Evolutionary conservation across 768 basidiomycete genomes (phyloP).

Genomic region (Cantharellus cinnabarinus): DNA sequence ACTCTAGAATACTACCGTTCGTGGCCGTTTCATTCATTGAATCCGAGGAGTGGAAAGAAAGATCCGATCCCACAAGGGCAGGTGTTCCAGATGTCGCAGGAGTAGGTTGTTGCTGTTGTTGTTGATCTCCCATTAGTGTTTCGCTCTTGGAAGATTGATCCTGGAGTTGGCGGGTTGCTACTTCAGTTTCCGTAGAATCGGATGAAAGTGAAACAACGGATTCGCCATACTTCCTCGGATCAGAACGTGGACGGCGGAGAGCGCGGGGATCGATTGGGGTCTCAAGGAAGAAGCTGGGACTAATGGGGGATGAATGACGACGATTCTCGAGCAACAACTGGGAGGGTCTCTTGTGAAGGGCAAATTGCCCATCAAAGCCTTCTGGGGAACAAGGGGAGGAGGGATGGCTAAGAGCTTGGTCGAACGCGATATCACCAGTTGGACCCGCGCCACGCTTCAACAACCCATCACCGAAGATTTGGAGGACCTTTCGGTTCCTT

Average conservation of each 20-base stretch:
- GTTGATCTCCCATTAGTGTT: neutral
- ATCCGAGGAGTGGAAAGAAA: neutral
- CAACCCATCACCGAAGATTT: conserved; percentile 35
- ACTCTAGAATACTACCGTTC: neutral
- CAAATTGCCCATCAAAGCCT: neutral
- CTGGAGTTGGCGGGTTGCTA: neutral
- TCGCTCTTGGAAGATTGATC: too few species aligned
- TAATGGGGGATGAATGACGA: neutral
- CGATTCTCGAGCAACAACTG: neutral
- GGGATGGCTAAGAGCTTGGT: neutral
- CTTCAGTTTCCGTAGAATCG: neutral
- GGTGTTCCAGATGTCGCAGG: neutral
- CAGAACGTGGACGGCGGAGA: neutral
- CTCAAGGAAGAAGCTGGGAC: neutral
- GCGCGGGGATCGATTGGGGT: neutral
- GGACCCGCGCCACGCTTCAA: neutral
- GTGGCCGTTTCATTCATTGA: neutral
- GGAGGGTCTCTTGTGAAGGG: too few species aligned
- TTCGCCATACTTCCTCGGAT: neutral
- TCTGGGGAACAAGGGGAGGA: neutral
- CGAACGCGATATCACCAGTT: neutral
- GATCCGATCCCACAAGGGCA: neutral
- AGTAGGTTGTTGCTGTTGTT: neutral
- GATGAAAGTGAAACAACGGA: neutral
- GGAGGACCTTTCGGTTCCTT: conserved; percentile 59